phyloP scores from a whole-genome alignment of 495 filamentous ascomycete species.

The Corynascus novoguineensis region DNA sequence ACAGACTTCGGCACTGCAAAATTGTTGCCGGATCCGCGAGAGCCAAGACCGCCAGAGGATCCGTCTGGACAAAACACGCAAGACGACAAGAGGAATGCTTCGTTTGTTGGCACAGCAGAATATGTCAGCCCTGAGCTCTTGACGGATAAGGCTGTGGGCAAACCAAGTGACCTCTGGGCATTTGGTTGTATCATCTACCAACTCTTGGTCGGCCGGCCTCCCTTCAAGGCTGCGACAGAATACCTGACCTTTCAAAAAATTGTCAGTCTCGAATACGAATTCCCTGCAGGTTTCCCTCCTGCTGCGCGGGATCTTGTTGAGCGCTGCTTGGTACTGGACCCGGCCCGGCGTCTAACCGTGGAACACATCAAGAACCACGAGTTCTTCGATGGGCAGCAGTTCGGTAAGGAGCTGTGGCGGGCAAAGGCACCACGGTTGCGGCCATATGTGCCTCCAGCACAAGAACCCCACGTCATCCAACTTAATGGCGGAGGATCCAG shows the following conservation, averaged over 20 bases:
- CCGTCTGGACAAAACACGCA: constrained; percentile 46
- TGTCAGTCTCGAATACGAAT: constrained; percentile 86
- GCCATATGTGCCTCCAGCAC: constrained; percentile 72
- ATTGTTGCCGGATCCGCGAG: constrained; percentile 65
- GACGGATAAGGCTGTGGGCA: constrained; percentile 93
- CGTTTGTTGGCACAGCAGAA: constrained; percentile 97
- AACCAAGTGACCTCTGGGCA: constrained; percentile 96
- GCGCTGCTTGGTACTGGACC: constrained; percentile 85
- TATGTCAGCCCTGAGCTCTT: constrained; percentile 97
- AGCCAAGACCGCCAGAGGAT: constrained; percentile 47
- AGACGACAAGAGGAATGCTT: constrained; percentile 72
- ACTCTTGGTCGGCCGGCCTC: constrained; percentile 83
- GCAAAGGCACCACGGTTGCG: constrained; percentile 85
- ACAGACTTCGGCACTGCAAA: constrained; percentile 99
- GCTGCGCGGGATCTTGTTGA: constrained; percentile 90
- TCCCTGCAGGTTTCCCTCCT: constrained; percentile 82
- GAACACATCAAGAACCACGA: constrained; percentile 97
- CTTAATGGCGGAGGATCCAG: constrained; percentile 55
- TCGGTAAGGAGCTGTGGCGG: constrained; percentile 84
- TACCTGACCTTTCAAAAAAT: constrained; percentile 99
- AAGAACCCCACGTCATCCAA: constrained; percentile 71
- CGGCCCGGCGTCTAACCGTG: constrained; percentile 77
- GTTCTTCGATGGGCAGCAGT: constrained; percentile 88
- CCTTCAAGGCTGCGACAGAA: constrained; percentile 96
- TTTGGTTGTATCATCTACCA: constrained; percentile 99